Conservation (phyloP, 2,329 filamentous ascomycete genomes). For the Exophiala spinifera region DNA sequence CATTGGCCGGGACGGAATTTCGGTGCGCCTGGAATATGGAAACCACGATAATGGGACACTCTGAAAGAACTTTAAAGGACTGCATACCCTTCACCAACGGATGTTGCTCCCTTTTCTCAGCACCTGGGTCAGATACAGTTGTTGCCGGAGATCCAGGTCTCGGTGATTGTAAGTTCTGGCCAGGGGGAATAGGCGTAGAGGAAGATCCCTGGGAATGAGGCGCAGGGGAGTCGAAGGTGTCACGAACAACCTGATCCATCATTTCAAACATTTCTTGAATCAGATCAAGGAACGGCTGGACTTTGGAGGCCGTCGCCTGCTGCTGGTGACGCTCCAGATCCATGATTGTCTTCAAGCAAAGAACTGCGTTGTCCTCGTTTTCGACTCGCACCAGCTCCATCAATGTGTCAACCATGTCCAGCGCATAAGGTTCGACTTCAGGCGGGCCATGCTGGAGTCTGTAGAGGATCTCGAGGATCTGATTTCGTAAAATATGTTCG, state of each 20-base stretch:
- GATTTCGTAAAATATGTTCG: slow-evolving; percentile 93
- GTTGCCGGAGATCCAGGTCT: slow-evolving; percentile 85
- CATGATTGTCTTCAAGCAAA: slow-evolving; percentile 97
- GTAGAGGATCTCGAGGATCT: slow-evolving; percentile 90
- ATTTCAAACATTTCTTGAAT: slow-evolving; percentile 95
- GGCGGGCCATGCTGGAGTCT: slow-evolving; percentile 71
- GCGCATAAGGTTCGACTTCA: slow-evolving; percentile 85
- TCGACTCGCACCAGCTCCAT: slow-evolving; percentile 85
- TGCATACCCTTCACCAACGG: slow-evolving; percentile 91
- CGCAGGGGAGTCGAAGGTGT: slow-evolving; percentile 82
- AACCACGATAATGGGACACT: slow-evolving; percentile 98
- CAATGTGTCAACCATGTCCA: slow-evolving; percentile 83
- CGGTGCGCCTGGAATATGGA: slow-evolving; percentile 96
- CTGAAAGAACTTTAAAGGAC: slow-evolving; percentile 96
- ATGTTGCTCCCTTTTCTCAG: slow-evolving; percentile 77
- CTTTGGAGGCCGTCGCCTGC: slow-evolving; percentile 74
- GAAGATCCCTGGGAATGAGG: slow-evolving; percentile 34
- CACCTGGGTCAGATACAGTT: slow-evolving; percentile 70
- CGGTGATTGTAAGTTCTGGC: slow-evolving; percentile 77
- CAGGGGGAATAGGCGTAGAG: slow-evolving; percentile 50
- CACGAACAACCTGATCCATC: slow-evolving; percentile 90
- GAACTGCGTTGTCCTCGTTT: slow-evolving; percentile 97
- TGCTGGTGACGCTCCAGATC: slow-evolving; percentile 92
- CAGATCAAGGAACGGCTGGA: slow-evolving; percentile 83
- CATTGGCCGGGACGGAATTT: slow-evolving; percentile 72